Conservation (phyloP, 495 filamentous ascomycete genomes). For the Bryoglossum gracile region DNA sequence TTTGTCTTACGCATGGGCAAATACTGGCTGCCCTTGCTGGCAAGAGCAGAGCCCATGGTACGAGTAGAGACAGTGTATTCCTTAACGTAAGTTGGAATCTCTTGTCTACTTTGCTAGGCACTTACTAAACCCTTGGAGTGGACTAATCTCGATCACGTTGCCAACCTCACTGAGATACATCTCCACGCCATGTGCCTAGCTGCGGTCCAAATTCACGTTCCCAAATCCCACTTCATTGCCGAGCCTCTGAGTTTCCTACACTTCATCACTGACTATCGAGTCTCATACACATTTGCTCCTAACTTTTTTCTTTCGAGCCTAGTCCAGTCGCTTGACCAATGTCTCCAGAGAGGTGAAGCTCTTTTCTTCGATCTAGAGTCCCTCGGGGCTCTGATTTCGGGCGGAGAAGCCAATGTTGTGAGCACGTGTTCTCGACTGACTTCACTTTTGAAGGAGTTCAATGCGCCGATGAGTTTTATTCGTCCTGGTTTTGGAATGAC, state of each 20-base stretch:
- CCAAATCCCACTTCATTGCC: slow-evolving; percentile 32
- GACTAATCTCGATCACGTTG: slow-evolving; percentile 48
- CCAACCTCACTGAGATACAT: slow-evolving; percentile 41
- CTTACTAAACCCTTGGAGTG: no score
- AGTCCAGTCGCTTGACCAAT: background rate
- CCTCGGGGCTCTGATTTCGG: slow-evolving; percentile 28
- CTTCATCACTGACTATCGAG: slow-evolving; percentile 34
- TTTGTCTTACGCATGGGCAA: slow-evolving; percentile 36
- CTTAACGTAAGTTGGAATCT: no score
- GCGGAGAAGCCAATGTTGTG: slow-evolving; percentile 36
- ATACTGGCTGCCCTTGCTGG: slow-evolving; percentile 37
- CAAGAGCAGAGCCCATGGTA: slow-evolving; percentile 25
- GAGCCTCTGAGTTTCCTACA: slow-evolving; percentile 36
- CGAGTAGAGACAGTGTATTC: slow-evolving; percentile 22
- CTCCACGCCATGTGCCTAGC: slow-evolving; percentile 33
- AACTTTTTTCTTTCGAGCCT: slow-evolving; percentile 46
- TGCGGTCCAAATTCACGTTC: slow-evolving; percentile 43
- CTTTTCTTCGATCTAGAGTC: slow-evolving; percentile 26
- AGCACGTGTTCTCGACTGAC: slow-evolving; percentile 27
- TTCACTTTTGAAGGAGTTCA: slow-evolving; percentile 28
- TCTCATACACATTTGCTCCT: slow-evolving; percentile 44
- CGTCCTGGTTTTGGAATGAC: slow-evolving; percentile 79
- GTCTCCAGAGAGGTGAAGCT: background rate
- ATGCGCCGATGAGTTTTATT: slow-evolving; percentile 38
- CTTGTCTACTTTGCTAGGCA: no score